Percentiles rank a stretch among this genome's conserved stretches.
phyloP scores from a whole-genome alignment of 306 rosid species.

The Adenanthera pavonina region DNA sequence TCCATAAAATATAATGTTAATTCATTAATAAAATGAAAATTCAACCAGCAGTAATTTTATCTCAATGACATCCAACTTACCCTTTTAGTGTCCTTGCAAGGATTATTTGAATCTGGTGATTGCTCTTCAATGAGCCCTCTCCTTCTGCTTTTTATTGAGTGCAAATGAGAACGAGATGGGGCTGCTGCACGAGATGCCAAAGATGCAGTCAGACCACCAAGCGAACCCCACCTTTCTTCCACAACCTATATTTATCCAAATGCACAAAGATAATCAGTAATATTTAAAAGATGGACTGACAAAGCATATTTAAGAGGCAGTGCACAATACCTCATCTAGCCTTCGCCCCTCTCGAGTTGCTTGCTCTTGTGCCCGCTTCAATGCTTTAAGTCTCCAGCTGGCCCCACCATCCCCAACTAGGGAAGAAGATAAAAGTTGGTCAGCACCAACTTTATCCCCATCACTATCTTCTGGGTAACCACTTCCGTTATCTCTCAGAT shows the following conservation, averaged over 20 bases:
- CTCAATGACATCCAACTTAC: slow-evolving; percentile 51
- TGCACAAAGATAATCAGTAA: neutral
- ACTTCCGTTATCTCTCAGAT: slow-evolving; percentile 72
- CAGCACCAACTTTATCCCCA: slow-evolving; percentile 49
- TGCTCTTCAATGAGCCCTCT: slow-evolving; percentile 60
- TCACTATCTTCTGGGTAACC: slow-evolving; percentile 83
- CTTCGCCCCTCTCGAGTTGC: slow-evolving; percentile 79
- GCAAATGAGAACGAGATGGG: slow-evolving; percentile 87
- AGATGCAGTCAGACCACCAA: slow-evolving; percentile 77
- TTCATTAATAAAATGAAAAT: slow-evolving; percentile 32
- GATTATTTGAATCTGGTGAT: slow-evolving; percentile 48
- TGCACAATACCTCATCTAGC: slow-evolving; percentile 59
- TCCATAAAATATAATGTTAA: slow-evolving; percentile 18
- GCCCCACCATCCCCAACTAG: slow-evolving; percentile 97
- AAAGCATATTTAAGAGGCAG: slow-evolving; percentile 36
- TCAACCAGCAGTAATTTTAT: slow-evolving; percentile 18
- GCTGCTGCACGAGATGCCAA: slow-evolving; percentile 75
- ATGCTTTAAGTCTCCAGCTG: slow-evolving; percentile 96
- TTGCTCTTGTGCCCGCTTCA: slow-evolving; percentile 94
- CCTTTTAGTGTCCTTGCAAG: slow-evolving; percentile 56
- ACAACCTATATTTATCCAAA: slow-evolving; percentile 64
- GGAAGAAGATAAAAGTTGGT: slow-evolving; percentile 63
- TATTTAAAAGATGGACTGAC: neutral
- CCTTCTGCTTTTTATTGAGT: slow-evolving; percentile 73
- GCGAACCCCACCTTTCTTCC: slow-evolving; percentile 87